Base-by-base conservation (phyloP, 768 basidiomycete species). In the Crepidotus variabilis region DNA sequence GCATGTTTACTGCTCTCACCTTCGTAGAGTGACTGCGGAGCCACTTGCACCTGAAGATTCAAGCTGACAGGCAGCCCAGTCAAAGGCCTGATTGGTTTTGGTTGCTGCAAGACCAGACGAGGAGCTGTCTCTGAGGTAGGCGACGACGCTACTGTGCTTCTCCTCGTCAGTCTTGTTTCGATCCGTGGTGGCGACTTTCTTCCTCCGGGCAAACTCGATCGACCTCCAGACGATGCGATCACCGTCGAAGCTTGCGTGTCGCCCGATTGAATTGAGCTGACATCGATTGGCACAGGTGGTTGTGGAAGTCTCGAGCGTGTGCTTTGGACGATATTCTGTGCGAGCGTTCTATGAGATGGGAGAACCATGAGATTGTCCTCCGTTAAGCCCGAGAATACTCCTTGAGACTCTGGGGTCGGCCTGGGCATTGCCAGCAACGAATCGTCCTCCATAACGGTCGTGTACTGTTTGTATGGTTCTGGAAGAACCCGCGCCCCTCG, bases 61-160 rank as follows among this genome's bases (percentile, higher is more conserved):
- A 67, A 58, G 48, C 59, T 64, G 43, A 54, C 54, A 49, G 54
- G 50, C 21, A 63, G 54, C 21, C 61, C 63, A 5, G 53, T 52
- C 45, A 68, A 53, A 16, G 67, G 65, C 18, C 60, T 58, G 13
- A 62, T 57, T 39, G 67, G 67, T 43, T 63, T 63, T 4, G 67
- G 67, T 43, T 68, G 67, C 22, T 56, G 50, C 16, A 56, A 51
- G 0, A 56, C 50, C 18, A 51, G 21, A 57, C 48, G 22, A 21
- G 13, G 43, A n/a, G 63, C 57, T 10, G 51, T 51, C 20, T 58
- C 52, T 34, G 9, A 47, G 18, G 47, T 51, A 13, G 45, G 34
- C 16, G 53, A 23, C 18, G 51, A 50, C 11, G 55, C n/a, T 10
- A 56, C 21, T 8, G 55, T 50, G 8, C 22, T 46, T 18, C 48